phyloP scores from a whole-genome alignment of 306 rosid genomes.

The Prunus mira region DNA sequence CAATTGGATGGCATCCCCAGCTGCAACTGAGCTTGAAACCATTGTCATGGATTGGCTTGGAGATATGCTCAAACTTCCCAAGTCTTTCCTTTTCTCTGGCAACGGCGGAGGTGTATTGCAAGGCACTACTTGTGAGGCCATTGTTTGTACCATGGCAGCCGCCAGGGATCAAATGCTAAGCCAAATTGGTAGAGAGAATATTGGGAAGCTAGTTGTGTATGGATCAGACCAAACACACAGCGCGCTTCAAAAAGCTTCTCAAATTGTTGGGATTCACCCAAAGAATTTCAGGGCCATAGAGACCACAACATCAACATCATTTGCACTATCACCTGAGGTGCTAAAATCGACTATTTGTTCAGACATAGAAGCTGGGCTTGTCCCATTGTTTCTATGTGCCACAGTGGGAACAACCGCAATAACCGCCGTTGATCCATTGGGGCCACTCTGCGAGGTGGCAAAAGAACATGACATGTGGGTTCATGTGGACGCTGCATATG shows the following conservation, averaged over 20 bases:
- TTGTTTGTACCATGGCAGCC: constrained; percentile 32
- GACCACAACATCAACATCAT: constrained; percentile 21
- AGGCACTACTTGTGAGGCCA: constrained; percentile 42
- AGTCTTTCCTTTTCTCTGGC: constrained; percentile 34
- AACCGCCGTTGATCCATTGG: constrained; percentile 33
- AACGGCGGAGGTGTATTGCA: constrained; percentile 38
- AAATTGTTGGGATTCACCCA: constrained; percentile 27
- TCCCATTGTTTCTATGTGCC: constrained; percentile 33
- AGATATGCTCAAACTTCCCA: constrained; percentile 35
- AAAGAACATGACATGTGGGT: constrained; percentile 41
- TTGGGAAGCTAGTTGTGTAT: constrained; percentile 32
- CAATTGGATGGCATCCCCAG: constrained; percentile 51
- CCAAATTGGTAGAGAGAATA: constrained; percentile 16
- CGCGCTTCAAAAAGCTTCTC: constrained; percentile 28
- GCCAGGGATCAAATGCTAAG: constrained; percentile 31
- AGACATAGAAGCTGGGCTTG: constrained; percentile 21
- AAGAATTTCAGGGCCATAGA: constrained; percentile 15
- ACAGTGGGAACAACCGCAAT: constrained; percentile 44
- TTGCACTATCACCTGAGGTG: constrained; percentile 17
- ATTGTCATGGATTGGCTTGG: constrained; percentile 49
- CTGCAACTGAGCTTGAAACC: constrained; percentile 41
- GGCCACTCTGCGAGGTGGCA: constrained; percentile 21
- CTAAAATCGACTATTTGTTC: neutral
- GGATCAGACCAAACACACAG: constrained; percentile 46
- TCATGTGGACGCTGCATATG: constrained; percentile 48